These are phyloP conservation scores for Chlamydomonas sp. DNA, from an alignment of 139 green algal species.

Conservation along the genomic window DNA sequence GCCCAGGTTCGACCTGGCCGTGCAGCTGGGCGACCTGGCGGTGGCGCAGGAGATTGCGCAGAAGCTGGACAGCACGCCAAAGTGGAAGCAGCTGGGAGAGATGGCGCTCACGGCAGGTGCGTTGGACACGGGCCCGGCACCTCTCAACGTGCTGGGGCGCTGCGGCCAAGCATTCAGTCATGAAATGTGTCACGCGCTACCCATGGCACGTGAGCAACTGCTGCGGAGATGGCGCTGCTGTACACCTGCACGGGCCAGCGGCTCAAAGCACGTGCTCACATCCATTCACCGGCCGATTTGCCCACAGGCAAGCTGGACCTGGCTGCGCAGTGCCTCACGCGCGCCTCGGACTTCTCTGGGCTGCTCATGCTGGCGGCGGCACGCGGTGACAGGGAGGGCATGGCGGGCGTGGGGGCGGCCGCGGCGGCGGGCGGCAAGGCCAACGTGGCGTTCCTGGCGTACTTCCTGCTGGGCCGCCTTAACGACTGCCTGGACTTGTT, in stretches of 20 bases:
- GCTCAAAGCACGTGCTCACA: no score
- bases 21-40: slow-evolving; percentile 89
- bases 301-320: slow-evolving; percentile 67
- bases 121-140: background rate
- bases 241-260: no score
- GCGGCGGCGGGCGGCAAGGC: slow-evolving; percentile 70
- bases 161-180: no score
- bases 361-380: slow-evolving; percentile 89
- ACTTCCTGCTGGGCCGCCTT: slow-evolving; percentile 86
- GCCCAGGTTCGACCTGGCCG: slow-evolving; percentile 63
- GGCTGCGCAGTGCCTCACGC: slow-evolving; percentile 79
- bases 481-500: slow-evolving; percentile 88
- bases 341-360: slow-evolving; percentile 85
- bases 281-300: no score
- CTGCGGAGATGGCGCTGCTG: no score
- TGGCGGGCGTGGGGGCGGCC: slow-evolving; percentile 54
- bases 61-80: slow-evolving; percentile 75
- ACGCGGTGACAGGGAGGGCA: slow-evolving; percentile 50
- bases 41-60: slow-evolving; percentile 84
- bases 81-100: slow-evolving; percentile 93
- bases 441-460: slow-evolving; percentile 92
- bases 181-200: no score
- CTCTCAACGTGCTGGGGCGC: no score
- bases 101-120: slow-evolving; percentile 33
- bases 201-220: no score